Evolutionary conservation across 73 alveolate genomes (phyloP), one percentile per base, ranked within the genome.

Genomic region (Paramecium sonneborni): DNA sequence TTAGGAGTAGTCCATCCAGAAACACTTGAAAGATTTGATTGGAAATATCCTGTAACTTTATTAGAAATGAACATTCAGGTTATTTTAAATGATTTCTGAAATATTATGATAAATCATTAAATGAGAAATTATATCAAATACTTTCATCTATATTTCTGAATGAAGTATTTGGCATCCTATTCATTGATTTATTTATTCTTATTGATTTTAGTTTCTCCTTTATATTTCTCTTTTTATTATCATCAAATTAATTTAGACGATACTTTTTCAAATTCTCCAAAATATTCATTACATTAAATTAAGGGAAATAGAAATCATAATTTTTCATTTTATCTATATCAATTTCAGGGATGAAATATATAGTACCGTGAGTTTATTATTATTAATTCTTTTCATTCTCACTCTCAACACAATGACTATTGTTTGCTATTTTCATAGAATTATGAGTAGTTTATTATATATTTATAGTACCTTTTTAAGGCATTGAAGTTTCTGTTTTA

Each of bases 1-100:
- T 85, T 96, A 85, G 99, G 99, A 30, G 96, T 98, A 14, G 72
- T 98, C 32, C 99, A 98, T 92, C 99, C 99, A 1, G 95, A 96
- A 72, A 99, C 97, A 26, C 85, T 98, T 10, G 93, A 98, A 82
- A 92, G 93, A 86, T 96, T 96, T 93, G 97, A 96, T 57, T 85
- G 98, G 88, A 94, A 93, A 58, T 97, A 92, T 85, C 99, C 99
- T 7, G 99, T 95, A 26, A 92, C 99, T 55, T 72, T 93, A 74
- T 91, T 98, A 34, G 99, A 98, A 90, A 85, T 98, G 48, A 94
- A 97, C 90, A 41, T 97, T 26, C 97, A 98, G 89, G 92, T 41
- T 21, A 70, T 96, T 11, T 92, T 88, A n/a, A 30, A 88, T 26
- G 94, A 88, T 69, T 88, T 88, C 90, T 79, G 90, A 79, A 52